Conservation (phyloP, 108 stramenopile species). For the Epipyxis sp. region DNA sequence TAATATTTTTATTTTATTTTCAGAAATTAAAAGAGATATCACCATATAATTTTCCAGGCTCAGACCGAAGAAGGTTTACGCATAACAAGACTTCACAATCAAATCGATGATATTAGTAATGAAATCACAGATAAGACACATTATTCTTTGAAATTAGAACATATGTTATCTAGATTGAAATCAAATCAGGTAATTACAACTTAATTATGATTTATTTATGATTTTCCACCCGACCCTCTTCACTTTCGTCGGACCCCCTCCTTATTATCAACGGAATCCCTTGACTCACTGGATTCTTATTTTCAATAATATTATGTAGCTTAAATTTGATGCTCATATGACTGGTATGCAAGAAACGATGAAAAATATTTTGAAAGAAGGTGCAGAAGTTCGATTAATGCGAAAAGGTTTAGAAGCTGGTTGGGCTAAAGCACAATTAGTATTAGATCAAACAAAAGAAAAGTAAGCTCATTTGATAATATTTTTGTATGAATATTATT, state of each 20-base stretch:
- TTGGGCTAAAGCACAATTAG: slow-evolving; percentile 9
- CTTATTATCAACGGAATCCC: no score
- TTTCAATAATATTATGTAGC: no score
- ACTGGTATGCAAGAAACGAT: slow-evolving; percentile 25
- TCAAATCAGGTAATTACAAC: slow-evolving; percentile 12
- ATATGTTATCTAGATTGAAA: slow-evolving; percentile 28
- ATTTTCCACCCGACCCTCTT: no score
- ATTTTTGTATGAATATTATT: no score
- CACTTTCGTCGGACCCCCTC: no score
- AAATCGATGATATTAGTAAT: slow-evolving; percentile 11
- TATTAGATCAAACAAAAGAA: slow-evolving; percentile 1
- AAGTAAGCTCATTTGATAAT: background rate
- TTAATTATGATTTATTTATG: no score
- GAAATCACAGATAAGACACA: background rate
- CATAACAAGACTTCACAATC: background rate
- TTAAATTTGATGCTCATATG: slow-evolving; percentile 33
- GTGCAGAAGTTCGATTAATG: slow-evolving; percentile 21
- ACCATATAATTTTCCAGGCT: no score
- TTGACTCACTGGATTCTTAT: no score
- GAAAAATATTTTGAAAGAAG: slow-evolving; percentile 1
- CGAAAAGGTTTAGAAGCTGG: slow-evolving; percentile 16
- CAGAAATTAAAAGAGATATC: no score
- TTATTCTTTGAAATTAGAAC: slow-evolving; percentile 16
- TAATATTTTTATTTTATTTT: no score
- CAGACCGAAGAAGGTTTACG: slow-evolving; percentile 6